Evolutionary conservation across 2,329 filamentous ascomycete species (phyloP), one percentile per base, ranked within the genome.

Genomic region (Niveomyces coronatus): DNA sequence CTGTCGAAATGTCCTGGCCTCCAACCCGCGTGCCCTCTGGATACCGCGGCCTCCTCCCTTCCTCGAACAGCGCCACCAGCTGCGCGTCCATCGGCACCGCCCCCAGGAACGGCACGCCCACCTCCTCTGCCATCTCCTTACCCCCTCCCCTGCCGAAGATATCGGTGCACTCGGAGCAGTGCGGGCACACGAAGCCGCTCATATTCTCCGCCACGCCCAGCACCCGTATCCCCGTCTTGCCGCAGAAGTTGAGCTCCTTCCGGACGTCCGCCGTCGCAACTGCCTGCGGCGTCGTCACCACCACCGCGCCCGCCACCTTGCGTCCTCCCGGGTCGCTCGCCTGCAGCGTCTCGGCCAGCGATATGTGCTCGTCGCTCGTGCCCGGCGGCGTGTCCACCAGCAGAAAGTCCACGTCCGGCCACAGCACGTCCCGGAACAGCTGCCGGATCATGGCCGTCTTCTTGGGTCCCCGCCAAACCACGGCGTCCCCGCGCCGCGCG

Each of bases 361-460:
- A 91, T 34, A 98, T 96, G 57, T 96, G 91, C 62, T 98, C 91
- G 61, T 98, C 91, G 43, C 84, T 91, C 3, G 91, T 98, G 3
- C 91, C 91, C 0, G 91, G 91, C 10, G 91, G 91, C 3, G 91
- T 98, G 60, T 98, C 91, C 53, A 98, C 85, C 42, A 98, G 74
- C 1, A 98, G 70, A 54, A 85, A 96, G 57, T 96, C 89, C n/a
- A 85, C 76, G 17, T 80, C 74, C 38, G 76, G 74, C 91, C 91
- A 96, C 20, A 85, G 70, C 4, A 95, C 88, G 53, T 95, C 88
- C 1, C 84, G 82, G 19, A 98, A 68, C 55, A 98, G 98, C 58
- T 98, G 91, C 28, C 88, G 79, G 42, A 98, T 86, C 91, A 98
- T 98, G 35, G 91, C 91, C 4, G 91, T 98, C 66, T 98, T 98